These are phyloP conservation scores for Trichomonas vaginalis DNA, from an alignment of 208 protist species.

Conservation along the genomic window DNA sequence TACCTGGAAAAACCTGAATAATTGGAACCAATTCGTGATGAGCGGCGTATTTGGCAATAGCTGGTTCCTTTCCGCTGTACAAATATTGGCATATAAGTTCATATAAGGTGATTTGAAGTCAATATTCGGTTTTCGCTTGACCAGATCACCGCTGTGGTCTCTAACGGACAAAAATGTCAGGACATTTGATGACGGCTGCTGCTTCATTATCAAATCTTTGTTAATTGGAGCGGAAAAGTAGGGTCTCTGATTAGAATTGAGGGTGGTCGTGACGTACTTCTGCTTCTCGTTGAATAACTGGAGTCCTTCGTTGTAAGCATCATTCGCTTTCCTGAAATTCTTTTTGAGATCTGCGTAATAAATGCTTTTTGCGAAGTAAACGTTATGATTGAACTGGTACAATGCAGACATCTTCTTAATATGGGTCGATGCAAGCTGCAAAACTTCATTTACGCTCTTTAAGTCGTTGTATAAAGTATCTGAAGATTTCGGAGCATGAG, in stretches of 20 bases:
- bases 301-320: neutral
- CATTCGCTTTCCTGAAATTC: neutral
- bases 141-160: neutral
- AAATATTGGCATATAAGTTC: neutral
- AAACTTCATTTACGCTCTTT: neutral
- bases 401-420: neutral
- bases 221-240: neutral
- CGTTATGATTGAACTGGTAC: neutral
- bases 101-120: neutral
- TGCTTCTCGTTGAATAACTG: neutral
- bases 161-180: neutral
- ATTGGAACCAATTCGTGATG: neutral
- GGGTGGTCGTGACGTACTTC: neutral
- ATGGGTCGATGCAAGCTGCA: neutral
- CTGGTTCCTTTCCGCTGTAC: neutral
- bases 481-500: neutral
- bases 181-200: neutral
- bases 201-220: neutral
- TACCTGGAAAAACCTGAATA: neutral
- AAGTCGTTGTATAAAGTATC: neutral
- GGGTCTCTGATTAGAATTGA: neutral
- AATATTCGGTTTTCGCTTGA: neutral
- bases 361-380: neutral
- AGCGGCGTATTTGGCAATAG: neutral
- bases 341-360: neutral